Base-by-base conservation (phyloP, 2,329 filamentous ascomycete genomes). In the Diaporthe vaccinii region DNA sequence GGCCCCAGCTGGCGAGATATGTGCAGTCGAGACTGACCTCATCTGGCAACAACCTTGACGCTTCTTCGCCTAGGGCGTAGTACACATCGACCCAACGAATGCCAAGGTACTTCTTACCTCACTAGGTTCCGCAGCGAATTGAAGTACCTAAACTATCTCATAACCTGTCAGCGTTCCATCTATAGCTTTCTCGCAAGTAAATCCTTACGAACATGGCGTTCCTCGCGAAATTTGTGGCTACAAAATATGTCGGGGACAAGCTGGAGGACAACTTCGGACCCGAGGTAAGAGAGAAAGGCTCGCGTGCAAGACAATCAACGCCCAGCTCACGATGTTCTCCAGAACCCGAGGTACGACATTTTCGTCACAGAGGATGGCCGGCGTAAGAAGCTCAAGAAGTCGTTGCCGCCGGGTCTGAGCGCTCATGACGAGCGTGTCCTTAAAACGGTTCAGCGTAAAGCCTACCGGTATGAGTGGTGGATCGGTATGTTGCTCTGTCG, bases 381-480 rank as follows among this genome's bases (percentile, higher is more conserved):
- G 28, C 75, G 75, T 41, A 76, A 70, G 58, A 76, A 76, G 73
- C 44, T 69, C 34, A 73, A 73, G 57, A 76, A 73, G 61, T 34
- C 49, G 36, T 34, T 67, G 36, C 75, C 75, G 22, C 73, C 73
- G 3, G 73, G 73, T 34, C 68, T 76, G 31, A 49, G 69, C n/a
- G 31, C 68, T 25, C 55, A 73, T 14, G 75, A 76, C 49, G 73
- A 72, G 61, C 73, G 61, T 28, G 62, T 75, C 12, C 75, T 76
- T 46, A 53, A 51, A 39, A 51, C 73, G n/a, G 46, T 76, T 20
- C 75, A 74, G 53, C 65, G 58, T 41, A 76, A 76, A 44, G 75
- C 75, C n/a, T 76, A 74, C 61, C 73, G 75, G 28, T 76, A 75
- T 36, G 75, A 76, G 62, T 76, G 75, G 75, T 73, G 69, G 73